Evolutionary conservation across 2,329 filamentous ascomycete genomes (phyloP).

Genomic region (Raffaelea deltoideospora): DNA sequence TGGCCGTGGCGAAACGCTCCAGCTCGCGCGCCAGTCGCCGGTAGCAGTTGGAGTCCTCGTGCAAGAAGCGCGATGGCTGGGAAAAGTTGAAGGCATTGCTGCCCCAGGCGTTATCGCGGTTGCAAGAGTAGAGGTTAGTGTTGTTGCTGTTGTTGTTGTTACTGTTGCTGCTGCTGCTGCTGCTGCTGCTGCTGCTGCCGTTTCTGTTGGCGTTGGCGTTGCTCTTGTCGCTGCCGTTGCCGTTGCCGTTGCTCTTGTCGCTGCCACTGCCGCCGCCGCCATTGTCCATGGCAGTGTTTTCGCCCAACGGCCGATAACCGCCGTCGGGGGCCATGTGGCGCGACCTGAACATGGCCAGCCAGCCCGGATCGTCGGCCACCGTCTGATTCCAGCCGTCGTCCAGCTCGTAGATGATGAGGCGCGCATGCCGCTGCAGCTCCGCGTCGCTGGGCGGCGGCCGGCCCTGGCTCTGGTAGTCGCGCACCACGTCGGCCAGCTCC

Average conservation of each 20-base stretch:
- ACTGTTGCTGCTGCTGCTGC: conserved; percentile 5
- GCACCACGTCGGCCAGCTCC: conserved; percentile 39
- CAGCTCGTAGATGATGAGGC: conserved; percentile 46
- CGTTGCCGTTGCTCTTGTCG: too few species aligned
- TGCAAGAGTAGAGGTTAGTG: too few species aligned
- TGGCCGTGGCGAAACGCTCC: conserved; percentile 32
- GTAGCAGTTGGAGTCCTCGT: conserved; percentile 48
- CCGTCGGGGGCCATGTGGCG: conserved; percentile 18
- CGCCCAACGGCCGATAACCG: too few species aligned
- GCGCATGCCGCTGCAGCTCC: conserved; percentile 39
- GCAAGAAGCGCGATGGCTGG: conserved; percentile 25
- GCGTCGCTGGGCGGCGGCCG: conserved; percentile 32
- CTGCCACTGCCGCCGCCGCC: too few species aligned
- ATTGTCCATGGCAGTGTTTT: too few species aligned
- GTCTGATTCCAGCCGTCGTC: conserved; percentile 52
- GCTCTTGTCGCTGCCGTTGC: too few species aligned
- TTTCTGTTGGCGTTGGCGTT: too few species aligned
- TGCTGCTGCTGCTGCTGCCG: neutral
- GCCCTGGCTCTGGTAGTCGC: conserved; percentile 26
- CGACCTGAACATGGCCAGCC: conserved; percentile 36
- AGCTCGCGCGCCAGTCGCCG: conserved; percentile 38
- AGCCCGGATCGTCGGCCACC: conserved; percentile 38
- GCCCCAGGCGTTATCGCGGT: neutral
- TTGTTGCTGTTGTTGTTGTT: too few species aligned
- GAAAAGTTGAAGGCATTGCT: conserved; percentile 4